These are phyloP conservation scores for Umbelopsis sp. DNA, from an alignment of 192 early-diverging fungal species.

Conservation along the genomic window DNA sequence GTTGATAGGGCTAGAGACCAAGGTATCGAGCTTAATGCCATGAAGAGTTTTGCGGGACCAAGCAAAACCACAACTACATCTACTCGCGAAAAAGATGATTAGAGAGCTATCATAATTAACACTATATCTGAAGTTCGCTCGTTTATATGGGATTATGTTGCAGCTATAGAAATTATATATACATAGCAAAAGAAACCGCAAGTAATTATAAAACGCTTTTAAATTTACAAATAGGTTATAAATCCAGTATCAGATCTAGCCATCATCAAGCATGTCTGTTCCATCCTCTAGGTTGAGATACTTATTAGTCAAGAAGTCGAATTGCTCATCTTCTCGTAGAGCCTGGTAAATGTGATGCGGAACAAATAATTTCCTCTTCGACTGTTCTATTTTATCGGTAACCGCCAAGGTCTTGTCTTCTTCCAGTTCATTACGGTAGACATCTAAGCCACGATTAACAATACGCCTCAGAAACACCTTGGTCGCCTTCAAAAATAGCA, in stretches of 20 bases:
- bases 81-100: slow-evolving; percentile 1
- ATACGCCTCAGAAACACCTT: slow-evolving; percentile 49
- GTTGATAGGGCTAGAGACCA: slow-evolving; percentile 36
- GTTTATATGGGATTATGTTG: background rate
- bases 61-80: background rate
- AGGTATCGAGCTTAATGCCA: slow-evolving; percentile 15
- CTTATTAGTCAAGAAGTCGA: slow-evolving; percentile 54
- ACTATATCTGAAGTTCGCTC: background rate
- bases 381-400: slow-evolving; percentile 30
- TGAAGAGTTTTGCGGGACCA: background rate
- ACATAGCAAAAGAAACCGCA: background rate
- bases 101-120: slow-evolving; percentile 18
- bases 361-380: slow-evolving; percentile 43
- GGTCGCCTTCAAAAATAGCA: slow-evolving; percentile 40
- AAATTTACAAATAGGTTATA: background rate
- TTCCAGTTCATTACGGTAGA: slow-evolving; percentile 42
- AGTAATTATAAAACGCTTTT: background rate
- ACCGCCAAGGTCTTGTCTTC: slow-evolving; percentile 35
- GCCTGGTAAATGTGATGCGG: slow-evolving; percentile 60
- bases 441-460: slow-evolving; percentile 40
- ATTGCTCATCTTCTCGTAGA: slow-evolving; percentile 40
- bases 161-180: slow-evolving; percentile 10
- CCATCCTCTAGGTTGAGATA: slow-evolving; percentile 20
- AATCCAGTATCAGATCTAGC: background rate
- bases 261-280: background rate